These are phyloP conservation scores for Colletotrichum abscissum DNA, from an alignment of 2,329 filamentous ascomycete species.

Conservation along the genomic window DNA sequence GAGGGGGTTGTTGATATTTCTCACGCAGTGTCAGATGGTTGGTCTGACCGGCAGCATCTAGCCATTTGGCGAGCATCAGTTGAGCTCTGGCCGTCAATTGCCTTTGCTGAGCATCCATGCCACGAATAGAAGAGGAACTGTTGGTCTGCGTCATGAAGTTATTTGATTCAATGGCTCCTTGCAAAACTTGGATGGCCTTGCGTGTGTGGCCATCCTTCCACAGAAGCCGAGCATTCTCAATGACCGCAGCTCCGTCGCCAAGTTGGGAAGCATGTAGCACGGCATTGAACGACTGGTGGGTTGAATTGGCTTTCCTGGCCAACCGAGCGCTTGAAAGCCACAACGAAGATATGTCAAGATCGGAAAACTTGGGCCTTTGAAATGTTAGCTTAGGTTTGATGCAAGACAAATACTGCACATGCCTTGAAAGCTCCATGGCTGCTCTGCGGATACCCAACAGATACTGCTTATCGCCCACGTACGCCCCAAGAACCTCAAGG, in stretches of 20 bases:
- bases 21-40: constrained; percentile 82
- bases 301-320: constrained; percentile 85
- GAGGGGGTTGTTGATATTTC: constrained; percentile 86
- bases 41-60: constrained; percentile 93
- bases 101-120: constrained; percentile 62
- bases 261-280: constrained; percentile 89
- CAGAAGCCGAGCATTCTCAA: constrained; percentile 91
- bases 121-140: constrained; percentile 51
- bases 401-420: constrained; percentile 42
- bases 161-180: constrained; percentile 85
- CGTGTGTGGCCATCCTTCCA: constrained; percentile 95
- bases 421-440: constrained; percentile 83
- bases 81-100: constrained; percentile 81
- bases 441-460: constrained; percentile 87
- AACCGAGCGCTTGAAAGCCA: constrained; percentile 90
- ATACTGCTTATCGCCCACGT: constrained; percentile 93
- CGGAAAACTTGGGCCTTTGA: constrained; percentile 68
- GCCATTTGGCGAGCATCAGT: constrained; percentile 94
- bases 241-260: constrained; percentile 87
- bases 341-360: constrained; percentile 80
- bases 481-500: constrained; percentile 90
- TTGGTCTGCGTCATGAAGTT: constrained; percentile 71
- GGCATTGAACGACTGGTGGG: constrained; percentile 91
- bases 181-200: constrained; percentile 92
- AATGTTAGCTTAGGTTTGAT: background rate